phyloP scores from a whole-genome alignment of 176 grass and related monocot genomes.

The Oropetium thomaeum region DNA sequence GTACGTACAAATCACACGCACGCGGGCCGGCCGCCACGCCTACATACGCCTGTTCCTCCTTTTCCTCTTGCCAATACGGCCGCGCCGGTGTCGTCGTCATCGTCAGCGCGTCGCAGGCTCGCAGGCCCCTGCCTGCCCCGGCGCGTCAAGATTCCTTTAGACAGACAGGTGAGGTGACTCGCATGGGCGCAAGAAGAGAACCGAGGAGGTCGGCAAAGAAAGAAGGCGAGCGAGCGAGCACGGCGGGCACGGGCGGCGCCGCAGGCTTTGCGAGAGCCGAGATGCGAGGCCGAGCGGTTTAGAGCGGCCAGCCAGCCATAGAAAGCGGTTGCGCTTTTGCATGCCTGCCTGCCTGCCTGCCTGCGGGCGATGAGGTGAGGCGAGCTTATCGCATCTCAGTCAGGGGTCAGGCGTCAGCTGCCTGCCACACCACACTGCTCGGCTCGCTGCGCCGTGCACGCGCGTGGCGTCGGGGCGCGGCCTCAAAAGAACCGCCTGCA shows the following conservation, averaged over 20 bases:
- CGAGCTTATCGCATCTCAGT: not conserved
- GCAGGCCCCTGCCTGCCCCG: not conserved
- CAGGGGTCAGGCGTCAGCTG: no score
- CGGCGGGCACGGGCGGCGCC: not conserved
- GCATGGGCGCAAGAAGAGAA: not conserved
- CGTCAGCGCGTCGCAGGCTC: not conserved
- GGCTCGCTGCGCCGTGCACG: not conserved
- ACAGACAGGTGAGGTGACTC: not conserved
- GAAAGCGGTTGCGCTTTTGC: not conserved
- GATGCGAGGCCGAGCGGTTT: not conserved
- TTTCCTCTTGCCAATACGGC: not conserved
- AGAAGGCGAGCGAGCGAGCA: not conserved
- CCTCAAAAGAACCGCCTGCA: not conserved
- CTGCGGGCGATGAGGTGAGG: not conserved
- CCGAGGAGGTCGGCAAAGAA: no score
- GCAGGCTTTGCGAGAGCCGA: not conserved
- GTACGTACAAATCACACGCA: not conserved
- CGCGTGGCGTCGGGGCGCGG: not conserved
- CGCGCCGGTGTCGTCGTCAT: not conserved
- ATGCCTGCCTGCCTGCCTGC: no score
- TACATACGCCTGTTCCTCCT: not conserved
- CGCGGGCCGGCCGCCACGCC: not conserved
- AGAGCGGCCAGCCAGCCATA: not conserved
- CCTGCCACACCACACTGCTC: no score
- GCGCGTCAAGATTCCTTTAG: conserved; percentile 24